Conservation (phyloP, 2,329 filamentous ascomycete species). For the Cladosporium sp. region DNA sequence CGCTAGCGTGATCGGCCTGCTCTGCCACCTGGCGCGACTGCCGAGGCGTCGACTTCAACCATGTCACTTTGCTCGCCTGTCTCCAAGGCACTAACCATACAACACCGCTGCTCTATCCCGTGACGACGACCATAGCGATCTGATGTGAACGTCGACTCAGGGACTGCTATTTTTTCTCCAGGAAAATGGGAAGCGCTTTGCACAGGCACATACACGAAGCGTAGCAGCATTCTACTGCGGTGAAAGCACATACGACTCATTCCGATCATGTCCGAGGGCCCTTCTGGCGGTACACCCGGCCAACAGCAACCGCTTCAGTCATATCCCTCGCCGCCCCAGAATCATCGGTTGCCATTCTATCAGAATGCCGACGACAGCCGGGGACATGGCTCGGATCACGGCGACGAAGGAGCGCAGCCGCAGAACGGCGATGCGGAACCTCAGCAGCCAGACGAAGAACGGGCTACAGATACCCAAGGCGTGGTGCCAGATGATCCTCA, state of each 20-base stretch:
- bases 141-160: background rate
- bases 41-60: background rate
- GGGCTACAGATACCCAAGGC: background rate
- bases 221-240: background rate
- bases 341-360: constrained; percentile 12
- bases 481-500: constrained; percentile 16
- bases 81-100: background rate
- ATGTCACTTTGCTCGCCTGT: background rate
- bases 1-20: background rate
- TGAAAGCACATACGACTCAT: background rate
- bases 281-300: constrained; percentile 4
- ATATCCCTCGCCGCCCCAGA: constrained; percentile 10
- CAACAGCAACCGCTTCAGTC: constrained; percentile 4
- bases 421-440: constrained; percentile 5
- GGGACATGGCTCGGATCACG: background rate
- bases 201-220: background rate
- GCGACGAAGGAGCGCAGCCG: background rate
- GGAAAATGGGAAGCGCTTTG: background rate
- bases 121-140: background rate
- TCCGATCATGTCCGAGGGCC: constrained; percentile 7
- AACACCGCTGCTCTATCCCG: background rate
- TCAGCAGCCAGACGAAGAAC: constrained; percentile 1
- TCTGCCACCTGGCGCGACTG: background rate
- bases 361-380: background rate
- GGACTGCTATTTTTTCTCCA: background rate